Conservation (phyloP, 176 grass and related monocot genomes). For the Paspalum vaginatum region DNA sequence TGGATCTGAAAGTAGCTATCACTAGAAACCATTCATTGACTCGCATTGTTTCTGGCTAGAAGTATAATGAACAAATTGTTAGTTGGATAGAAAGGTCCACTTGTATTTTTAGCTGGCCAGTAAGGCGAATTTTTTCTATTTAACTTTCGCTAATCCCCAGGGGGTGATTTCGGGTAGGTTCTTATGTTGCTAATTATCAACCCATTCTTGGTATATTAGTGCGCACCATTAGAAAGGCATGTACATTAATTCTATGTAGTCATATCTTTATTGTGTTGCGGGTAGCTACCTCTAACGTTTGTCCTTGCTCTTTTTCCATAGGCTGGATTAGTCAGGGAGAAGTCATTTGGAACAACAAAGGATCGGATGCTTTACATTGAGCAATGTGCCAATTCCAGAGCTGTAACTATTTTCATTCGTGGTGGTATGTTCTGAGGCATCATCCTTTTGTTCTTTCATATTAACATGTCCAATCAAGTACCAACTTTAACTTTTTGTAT, state of each 20-base stretch:
- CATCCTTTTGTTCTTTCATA: background rate
- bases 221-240: background rate
- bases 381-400: constrained; percentile 82
- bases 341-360: constrained; percentile 87
- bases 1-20: constrained; percentile 3
- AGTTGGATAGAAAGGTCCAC: background rate
- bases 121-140: constrained; percentile 12
- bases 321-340: constrained; percentile 93
- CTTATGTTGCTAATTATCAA: background rate
- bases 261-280: background rate
- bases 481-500: background rate
- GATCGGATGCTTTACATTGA: constrained; percentile 93
- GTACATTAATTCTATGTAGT: background rate
- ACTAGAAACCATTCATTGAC: background rate
- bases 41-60: constrained; percentile 1
- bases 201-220: background rate
- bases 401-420: constrained; percentile 89
- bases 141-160: background rate
- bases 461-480: constrained; percentile 4
- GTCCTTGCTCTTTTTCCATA: constrained; percentile 46
- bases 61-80: background rate
- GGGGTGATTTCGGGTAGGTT: no score
- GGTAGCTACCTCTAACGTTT: no score
- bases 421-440: constrained; percentile 59
- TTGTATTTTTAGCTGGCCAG: background rate